phyloP scores from a whole-genome alignment of 768 basidiomycete species.

The Leucosporidium yakuticum region DNA sequence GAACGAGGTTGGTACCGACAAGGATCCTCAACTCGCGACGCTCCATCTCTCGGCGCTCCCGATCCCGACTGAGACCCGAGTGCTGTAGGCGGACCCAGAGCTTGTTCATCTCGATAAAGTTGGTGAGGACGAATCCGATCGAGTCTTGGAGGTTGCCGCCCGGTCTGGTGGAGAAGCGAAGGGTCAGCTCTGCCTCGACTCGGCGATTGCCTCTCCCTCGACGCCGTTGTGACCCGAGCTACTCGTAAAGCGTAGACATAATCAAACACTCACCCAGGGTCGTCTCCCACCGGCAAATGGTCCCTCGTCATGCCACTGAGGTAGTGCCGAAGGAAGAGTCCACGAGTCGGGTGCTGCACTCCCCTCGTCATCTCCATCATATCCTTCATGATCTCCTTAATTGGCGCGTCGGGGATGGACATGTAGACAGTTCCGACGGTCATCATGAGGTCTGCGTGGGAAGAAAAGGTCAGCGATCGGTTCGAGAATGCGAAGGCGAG shows the following conservation, averaged over 20 bases:
- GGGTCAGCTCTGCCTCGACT: not conserved
- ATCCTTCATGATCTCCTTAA: constrained; percentile 99
- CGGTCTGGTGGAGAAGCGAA: constrained; percentile 51
- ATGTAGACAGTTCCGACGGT: constrained; percentile 99
- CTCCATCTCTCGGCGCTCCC: constrained; percentile 68
- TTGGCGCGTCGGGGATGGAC: constrained; percentile 92
- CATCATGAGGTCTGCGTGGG: constrained; percentile 73
- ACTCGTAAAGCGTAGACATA: not conserved
- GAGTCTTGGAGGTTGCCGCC: constrained; percentile 89
- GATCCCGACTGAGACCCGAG: constrained; percentile 91
- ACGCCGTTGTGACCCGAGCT: not conserved
- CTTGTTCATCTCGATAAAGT: constrained; percentile 99
- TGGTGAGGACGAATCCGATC: constrained; percentile 89
- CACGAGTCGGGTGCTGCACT: constrained; percentile 92
- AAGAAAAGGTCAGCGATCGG: not conserved
- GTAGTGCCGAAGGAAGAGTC: constrained; percentile 91
- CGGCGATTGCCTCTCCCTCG: not conserved
- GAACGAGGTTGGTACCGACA: constrained; percentile 95
- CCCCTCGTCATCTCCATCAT: constrained; percentile 99
- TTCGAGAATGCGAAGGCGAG: not conserved
- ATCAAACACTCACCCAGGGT: constrained; percentile 58
- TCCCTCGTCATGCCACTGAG: constrained; percentile 94
- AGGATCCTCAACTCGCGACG: constrained; percentile 89
- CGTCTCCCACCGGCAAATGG: constrained; percentile 80
- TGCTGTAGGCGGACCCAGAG: constrained; percentile 98